phyloP scores from a whole-genome alignment of 331 rosid genomes.

The Stylosanthes scabra region DNA sequence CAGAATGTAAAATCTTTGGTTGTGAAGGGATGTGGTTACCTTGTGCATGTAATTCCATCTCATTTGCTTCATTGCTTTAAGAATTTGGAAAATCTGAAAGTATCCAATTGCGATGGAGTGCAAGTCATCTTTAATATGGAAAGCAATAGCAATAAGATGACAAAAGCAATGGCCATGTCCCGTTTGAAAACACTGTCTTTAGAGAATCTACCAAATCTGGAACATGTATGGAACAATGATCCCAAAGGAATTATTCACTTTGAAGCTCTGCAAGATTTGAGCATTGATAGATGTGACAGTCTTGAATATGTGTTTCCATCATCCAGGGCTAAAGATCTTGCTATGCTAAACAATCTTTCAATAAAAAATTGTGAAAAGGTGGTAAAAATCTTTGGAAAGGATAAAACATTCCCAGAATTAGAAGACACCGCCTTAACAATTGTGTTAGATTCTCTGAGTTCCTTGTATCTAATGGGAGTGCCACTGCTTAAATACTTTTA shows the following conservation, averaged over 20 bases:
- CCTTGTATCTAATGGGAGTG: background rate
- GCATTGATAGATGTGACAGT: background rate
- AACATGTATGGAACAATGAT: constrained; percentile 32
- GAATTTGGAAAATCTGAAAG: background rate
- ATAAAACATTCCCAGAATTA: background rate
- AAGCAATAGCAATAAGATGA: background rate
- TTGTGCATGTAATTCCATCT: constrained; percentile 24
- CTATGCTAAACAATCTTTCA: background rate
- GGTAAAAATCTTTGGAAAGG: constrained; percentile 18
- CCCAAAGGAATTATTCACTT: constrained; percentile 16
- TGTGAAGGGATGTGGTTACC: background rate
- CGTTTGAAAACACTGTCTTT: background rate
- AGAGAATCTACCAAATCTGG: background rate
- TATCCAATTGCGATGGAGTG: background rate
- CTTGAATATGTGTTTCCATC: constrained; percentile 29
- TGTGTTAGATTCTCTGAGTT: background rate
- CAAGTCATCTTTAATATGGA: background rate
- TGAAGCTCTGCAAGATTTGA: background rate
- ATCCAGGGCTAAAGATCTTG: constrained; percentile 9
- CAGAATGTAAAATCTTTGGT: background rate
- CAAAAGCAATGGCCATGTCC: background rate
- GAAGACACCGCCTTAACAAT: background rate
- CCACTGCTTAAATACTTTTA: constrained; percentile 20
- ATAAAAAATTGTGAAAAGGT: background rate
- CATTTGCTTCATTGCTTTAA: background rate